Evolutionary conservation across 2,329 filamentous ascomycete genomes (phyloP).

Genomic region (Diaporthe australafricana): DNA sequence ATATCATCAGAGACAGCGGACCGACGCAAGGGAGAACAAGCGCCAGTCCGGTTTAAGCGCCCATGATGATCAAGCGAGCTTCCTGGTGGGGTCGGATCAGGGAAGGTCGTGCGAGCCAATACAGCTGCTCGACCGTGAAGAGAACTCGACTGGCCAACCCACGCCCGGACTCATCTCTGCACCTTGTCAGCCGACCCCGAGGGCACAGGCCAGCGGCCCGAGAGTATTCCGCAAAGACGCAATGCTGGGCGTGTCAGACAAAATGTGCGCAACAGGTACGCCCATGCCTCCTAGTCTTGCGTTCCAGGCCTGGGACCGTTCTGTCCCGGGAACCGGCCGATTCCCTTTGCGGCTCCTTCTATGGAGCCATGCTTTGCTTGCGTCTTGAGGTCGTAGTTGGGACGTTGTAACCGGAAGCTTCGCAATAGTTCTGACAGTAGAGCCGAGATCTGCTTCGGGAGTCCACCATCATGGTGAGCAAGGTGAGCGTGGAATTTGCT

Average conservation of each 20-base stretch:
- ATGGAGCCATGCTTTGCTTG: not conserved
- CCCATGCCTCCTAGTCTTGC: conserved; percentile 14
- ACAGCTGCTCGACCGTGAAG: conserved; percentile 34
- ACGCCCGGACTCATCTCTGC: not conserved
- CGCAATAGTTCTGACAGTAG: conserved; percentile 68
- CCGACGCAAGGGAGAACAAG: conserved; percentile 41
- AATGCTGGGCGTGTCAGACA: conserved; percentile 72
- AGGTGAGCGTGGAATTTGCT: conserved; percentile 54
- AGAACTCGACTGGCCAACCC: not conserved
- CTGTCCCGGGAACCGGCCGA: not conserved
- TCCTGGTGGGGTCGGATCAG: not conserved
- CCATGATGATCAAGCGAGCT: conserved; percentile 4
- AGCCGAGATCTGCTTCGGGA: conserved; percentile 69
- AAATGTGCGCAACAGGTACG: conserved; percentile 75
- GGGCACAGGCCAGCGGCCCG: conserved; percentile 46
- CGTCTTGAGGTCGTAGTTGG: conserved; percentile 23
- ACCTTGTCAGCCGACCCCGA: not conserved
- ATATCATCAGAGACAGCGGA: not conserved
- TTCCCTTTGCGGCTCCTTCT: not conserved
- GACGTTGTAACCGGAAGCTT: conserved; percentile 41
- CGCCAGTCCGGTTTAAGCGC: not conserved
- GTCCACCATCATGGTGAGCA: conserved; percentile 79
- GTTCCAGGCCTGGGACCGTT: not conserved
- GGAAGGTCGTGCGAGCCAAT: conserved; percentile 52
- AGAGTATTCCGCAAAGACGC: conserved; percentile 60